phyloP scores from a whole-genome alignment of 371 early-diverging fungal genomes.

The Mucor velutinosus region DNA sequence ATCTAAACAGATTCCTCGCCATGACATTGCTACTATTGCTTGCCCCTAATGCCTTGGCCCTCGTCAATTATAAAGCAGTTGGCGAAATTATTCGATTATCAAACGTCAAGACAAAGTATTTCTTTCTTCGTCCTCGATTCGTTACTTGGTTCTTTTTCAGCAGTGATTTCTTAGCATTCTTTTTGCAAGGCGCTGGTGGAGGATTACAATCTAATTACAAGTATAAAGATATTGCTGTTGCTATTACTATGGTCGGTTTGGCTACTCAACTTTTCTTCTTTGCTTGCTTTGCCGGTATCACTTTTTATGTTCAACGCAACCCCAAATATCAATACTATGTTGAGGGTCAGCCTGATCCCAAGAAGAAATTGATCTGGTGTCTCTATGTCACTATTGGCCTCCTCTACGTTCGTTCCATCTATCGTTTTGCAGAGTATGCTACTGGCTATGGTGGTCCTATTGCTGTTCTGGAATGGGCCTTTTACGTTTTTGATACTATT shows the following conservation, averaged over 20 bases:
- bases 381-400: slow-evolving; percentile 14
- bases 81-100: slow-evolving; percentile 33
- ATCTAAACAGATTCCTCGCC: slow-evolving; percentile 27
- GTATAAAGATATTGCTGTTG: background rate
- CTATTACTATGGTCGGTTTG: slow-evolving; percentile 13
- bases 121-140: slow-evolving; percentile 35
- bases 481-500: slow-evolving; percentile 22
- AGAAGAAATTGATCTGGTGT: slow-evolving; percentile 1
- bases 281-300: slow-evolving; percentile 15
- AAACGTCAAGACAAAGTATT: background rate
- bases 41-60: slow-evolving; percentile 44
- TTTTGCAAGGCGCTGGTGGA: slow-evolving; percentile 20
- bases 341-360: slow-evolving; percentile 1
- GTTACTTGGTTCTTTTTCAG: slow-evolving; percentile 47
- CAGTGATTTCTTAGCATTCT: slow-evolving; percentile 33
- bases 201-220: slow-evolving; percentile 7
- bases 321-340: slow-evolving; percentile 7
- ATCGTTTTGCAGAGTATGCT: slow-evolving; percentile 20
- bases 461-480: slow-evolving; percentile 15
- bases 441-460: slow-evolving; percentile 13
- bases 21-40: slow-evolving; percentile 36
- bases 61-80: slow-evolving; percentile 43
- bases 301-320: slow-evolving; percentile 16
- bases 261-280: slow-evolving; percentile 19
- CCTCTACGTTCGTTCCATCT: slow-evolving; percentile 19